Base-by-base conservation (phyloP, 148 eudicot species). In the Spergularia marina region DNA sequence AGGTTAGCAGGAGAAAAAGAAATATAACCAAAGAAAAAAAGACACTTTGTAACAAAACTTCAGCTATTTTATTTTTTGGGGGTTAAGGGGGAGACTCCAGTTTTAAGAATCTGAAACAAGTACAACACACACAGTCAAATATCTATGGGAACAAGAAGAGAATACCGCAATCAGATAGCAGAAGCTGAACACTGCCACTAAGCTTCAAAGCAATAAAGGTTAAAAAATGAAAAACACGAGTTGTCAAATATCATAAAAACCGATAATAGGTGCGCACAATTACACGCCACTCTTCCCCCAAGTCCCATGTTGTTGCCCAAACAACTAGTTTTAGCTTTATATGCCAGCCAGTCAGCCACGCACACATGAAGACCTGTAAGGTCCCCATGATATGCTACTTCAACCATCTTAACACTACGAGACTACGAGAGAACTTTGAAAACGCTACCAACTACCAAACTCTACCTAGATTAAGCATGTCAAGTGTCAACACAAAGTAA, bases 1-100 rank as follows among this genome's bases (percentile, higher is more conserved):
- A 73, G 58, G 87, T 90, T 85, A 88, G 81, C 79, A 74, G 67
- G 66, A 36, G 75, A 72, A 70, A 79, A 34, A 61, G 10, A 2
- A 65, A 70, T 17, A 60, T 9, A 21, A 72, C 39, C 36, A 60
- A 13, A 25, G 51, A 58, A 10, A 39, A 23, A 25, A 57, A 58
- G 3, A 39, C 17, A 59, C 1, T 44, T 15, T 64, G 36, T 49
- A 58, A 61, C 36, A 71, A 16, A 54, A 20, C 25, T 65, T 23
- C 7, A 62, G 3, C 4, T 1, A 12, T 62, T 62, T 13, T 21
- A 4, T 62, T 62, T 0, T 21, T 5, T 25, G 41, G 17, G n/a
- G n/a, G 18, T 30, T 62, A 30, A 13, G 44, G 44, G 66, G 58
- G 2, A 2, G 41, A 30, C 25, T 36, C 44, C 18, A 23, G 36